Percentiles rank a stretch among this genome's conserved stretches.
Conservation (phyloP, 1,139 yeast genomes). For the Suzukiozyma palmioleophila region DNA sequence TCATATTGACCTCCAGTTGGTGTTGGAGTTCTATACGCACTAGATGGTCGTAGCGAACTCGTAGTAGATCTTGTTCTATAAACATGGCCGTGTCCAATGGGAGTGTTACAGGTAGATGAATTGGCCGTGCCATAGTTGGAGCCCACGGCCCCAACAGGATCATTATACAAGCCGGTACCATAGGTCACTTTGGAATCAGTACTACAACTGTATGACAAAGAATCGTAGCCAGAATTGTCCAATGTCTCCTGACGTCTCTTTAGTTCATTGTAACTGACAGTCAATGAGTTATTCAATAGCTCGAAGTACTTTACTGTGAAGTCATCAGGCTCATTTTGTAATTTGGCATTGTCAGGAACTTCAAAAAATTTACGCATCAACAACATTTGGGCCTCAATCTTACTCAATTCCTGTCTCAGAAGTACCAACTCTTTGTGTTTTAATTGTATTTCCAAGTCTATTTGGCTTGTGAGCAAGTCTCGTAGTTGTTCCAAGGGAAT, state of each 20-base stretch:
- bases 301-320: conserved; percentile 47
- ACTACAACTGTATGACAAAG: conserved; percentile 6
- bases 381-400: conserved; percentile 58
- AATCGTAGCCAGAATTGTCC: conserved; percentile 2
- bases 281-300: conserved; percentile 31
- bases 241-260: conserved; percentile 5
- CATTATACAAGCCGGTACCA: conserved; percentile 6
- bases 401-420: conserved; percentile 59
- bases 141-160: conserved; percentile 9
- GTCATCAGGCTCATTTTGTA: conserved; percentile 44
- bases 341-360: conserved; percentile 31
- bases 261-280: conserved; percentile 27
- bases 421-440: conserved; percentile 62
- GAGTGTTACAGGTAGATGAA: not conserved
- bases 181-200: conserved; percentile 2
- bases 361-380: conserved; percentile 52
- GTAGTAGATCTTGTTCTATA: conserved; percentile 50
- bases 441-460: conserved; percentile 66
- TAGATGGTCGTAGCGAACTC: conserved; percentile 42
- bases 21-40: conserved; percentile 1
- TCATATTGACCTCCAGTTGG: conserved; percentile 10
- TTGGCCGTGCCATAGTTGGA: not conserved
- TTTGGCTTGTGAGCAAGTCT: conserved; percentile 43
- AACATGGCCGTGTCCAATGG: conserved; percentile 16
- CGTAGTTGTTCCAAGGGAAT: conserved; percentile 37